Evolutionary conservation across 2,329 filamentous ascomycete species (phyloP).

Genomic region (Aspergillus alliaceus): DNA sequence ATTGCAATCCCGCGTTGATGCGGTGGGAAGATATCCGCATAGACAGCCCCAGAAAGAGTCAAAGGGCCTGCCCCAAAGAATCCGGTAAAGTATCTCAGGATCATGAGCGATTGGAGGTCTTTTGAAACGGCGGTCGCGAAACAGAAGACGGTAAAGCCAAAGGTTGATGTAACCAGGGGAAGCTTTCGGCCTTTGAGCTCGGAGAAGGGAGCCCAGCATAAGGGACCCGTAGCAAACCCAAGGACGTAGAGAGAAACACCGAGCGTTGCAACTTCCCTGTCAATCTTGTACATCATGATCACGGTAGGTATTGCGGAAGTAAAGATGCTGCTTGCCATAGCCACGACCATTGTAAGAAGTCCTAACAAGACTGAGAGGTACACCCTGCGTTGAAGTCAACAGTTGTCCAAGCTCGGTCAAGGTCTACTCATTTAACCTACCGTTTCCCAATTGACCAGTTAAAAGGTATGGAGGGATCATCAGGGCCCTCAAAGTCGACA

Average conservation of each 20-base stretch:
- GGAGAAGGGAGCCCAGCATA: conserved; percentile 19
- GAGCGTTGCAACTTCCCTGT: conserved; percentile 1
- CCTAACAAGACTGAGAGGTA: not conserved
- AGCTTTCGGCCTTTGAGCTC: conserved; percentile 41
- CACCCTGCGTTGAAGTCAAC: not conserved
- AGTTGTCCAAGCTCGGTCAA: not conserved
- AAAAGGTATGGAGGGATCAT: not conserved
- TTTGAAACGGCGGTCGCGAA: conserved; percentile 43
- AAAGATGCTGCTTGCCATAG: not conserved
- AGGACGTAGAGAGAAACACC: conserved; percentile 11
- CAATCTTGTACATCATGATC: not conserved
- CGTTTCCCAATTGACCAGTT: not conserved
- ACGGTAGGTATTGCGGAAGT: not conserved
- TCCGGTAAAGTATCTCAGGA: conserved; percentile 44
- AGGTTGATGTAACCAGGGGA: conserved; percentile 40
- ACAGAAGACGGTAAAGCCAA: conserved; percentile 42
- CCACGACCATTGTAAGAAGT: not conserved
- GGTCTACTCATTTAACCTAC: not conserved
- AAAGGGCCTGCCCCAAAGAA: conserved; percentile 42
- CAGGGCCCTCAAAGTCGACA: not conserved
- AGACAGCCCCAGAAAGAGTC: conserved; percentile 36
- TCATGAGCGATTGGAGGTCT: conserved; percentile 34
- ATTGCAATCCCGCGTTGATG: conserved; percentile 24
- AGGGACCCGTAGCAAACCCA: conserved; percentile 24
- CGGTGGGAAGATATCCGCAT: conserved; percentile 27